Conservation (phyloP, 2,329 filamentous ascomycete species). For the Fusarium napiforme region DNA sequence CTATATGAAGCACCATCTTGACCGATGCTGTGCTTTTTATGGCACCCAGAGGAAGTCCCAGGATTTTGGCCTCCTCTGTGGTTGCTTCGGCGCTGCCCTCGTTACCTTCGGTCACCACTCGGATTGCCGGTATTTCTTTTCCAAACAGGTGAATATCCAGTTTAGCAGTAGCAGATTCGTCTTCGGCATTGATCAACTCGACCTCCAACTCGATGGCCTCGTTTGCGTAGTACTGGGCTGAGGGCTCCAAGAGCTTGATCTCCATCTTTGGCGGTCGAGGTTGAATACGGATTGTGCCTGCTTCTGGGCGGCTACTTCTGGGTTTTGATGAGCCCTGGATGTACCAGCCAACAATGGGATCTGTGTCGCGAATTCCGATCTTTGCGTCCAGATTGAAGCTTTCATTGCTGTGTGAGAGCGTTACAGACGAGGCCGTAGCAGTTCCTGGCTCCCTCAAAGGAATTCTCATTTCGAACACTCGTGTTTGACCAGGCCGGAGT, state of each 20-base stretch:
- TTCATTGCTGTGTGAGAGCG: conserved; percentile 70
- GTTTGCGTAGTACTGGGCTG: conserved; percentile 84
- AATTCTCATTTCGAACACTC: conserved; percentile 76
- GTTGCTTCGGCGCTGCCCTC: conserved; percentile 48
- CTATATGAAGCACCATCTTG: conserved; percentile 60
- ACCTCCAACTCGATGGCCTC: conserved; percentile 77
- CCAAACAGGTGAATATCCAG: conserved; percentile 77
- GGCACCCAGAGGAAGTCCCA: conserved; percentile 57
- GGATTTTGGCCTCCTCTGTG: conserved; percentile 57
- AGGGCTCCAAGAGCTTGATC: conserved; percentile 71
- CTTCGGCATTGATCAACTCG: conserved; percentile 83
- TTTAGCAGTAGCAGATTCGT: conserved; percentile 77
- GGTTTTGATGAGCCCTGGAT: conserved; percentile 56
- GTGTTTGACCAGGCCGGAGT: conserved; percentile 73
- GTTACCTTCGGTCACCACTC: conserved; percentile 52
- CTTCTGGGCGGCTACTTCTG: conserved; percentile 59
- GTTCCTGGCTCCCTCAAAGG: conserved; percentile 86
- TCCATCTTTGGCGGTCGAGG: conserved; percentile 94
- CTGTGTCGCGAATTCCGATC: conserved; percentile 61
- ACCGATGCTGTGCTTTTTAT: conserved; percentile 59
- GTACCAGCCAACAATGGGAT: conserved; percentile 62
- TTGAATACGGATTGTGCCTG: conserved; percentile 74
- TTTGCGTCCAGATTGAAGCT: conserved; percentile 75
- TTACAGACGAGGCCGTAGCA: conserved; percentile 72
- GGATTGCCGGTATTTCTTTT: conserved; percentile 60